phyloP scores from a whole-genome alignment of 805 yeast species.

The Cyberlindnera misumaiensis region DNA sequence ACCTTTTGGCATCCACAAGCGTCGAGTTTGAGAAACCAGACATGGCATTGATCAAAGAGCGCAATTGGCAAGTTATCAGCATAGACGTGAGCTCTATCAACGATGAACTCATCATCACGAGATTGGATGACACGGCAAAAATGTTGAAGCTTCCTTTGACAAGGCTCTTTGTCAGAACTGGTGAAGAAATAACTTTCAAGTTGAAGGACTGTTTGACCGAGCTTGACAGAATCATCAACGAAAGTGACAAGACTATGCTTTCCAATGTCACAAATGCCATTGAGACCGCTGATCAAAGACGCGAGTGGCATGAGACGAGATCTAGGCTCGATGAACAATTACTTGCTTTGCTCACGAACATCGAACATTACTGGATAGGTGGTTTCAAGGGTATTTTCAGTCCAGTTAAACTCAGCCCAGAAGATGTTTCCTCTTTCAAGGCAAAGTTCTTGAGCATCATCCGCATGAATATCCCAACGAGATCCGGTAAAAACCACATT shows the following conservation, averaged over 20 bases:
- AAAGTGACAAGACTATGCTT: conserved; percentile 58
- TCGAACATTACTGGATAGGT: conserved; percentile 70
- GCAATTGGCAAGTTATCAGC: conserved; percentile 51
- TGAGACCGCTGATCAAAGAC: conserved; percentile 50
- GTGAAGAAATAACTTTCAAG: conserved; percentile 34
- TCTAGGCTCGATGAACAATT: conserved; percentile 53
- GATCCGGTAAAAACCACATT: conserved; percentile 30
- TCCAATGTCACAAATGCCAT: conserved; percentile 44
- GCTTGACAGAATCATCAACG: conserved; percentile 44
- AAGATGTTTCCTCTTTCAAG: conserved; percentile 28
- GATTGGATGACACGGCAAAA: conserved; percentile 36
- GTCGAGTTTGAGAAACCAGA: conserved; percentile 8
- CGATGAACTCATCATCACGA: conserved; percentile 52
- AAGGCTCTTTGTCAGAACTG: conserved; percentile 39
- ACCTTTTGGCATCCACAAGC: conserved; percentile 1
- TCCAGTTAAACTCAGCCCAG: conserved; percentile 23
- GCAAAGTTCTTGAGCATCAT: conserved; percentile 33
- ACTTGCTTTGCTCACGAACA: conserved; percentile 41
- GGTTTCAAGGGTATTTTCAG: conserved; percentile 65
- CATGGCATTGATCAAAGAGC: conserved; percentile 27
- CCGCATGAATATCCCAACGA: conserved; percentile 41
- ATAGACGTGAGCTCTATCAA: conserved; percentile 53
- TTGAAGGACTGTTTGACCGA: conserved; percentile 41
- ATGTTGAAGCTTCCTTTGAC: conserved; percentile 54
- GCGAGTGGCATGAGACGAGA: conserved; percentile 74